Evolutionary conservation across 805 yeast species (phyloP), one percentile per base, ranked within the genome.

Genomic region (Metschnikowia lachancei): DNA sequence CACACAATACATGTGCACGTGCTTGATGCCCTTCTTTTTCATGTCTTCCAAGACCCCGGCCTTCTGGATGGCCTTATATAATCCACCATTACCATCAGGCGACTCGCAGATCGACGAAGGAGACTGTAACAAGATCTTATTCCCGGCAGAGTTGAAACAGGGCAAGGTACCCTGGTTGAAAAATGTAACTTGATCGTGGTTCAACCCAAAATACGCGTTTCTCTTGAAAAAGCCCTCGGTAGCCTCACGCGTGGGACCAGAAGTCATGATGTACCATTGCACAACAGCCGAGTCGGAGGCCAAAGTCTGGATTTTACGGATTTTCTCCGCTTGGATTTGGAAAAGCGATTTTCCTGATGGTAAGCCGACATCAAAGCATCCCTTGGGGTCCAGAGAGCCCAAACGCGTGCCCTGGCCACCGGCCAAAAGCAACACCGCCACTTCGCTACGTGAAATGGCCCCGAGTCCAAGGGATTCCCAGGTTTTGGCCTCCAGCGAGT

Each of bases 41-140:
- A 94, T 79, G 63, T 92, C 96, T 6, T 78, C 77, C 28, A 94
- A 59, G 16, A 91, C 70, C 2, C 80, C 77, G 54, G 83, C 78
- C 36, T 77, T 77, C 56, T 70, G 67, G 33, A 94, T 74, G 1
- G 97, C 98, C 60, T 81, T 84, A 70, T 94, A 94, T 41, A 94
- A 73, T 1, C 99, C 99, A 48, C 99, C 99, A 64, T 94, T 94
- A 1, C 99, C 99, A 66, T 94, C 98, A 1, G 99, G 99, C 6
- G 97, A 87, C 58, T 86, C 85, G 22, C 90, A 83, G 32, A 88
- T 75, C 20, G 74, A 66, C 35, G 68, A 60, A 36, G 76, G 70
- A 7, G 81, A 64, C 51, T 80, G 81, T 61, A 89, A 61, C 46
- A 91, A 75, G 54, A 94, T 78, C 58, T 83, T 78, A 18, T 72